Evolutionary conservation across 805 yeast species (phyloP).

Genomic region (Cyberlindnera amylophila): DNA sequence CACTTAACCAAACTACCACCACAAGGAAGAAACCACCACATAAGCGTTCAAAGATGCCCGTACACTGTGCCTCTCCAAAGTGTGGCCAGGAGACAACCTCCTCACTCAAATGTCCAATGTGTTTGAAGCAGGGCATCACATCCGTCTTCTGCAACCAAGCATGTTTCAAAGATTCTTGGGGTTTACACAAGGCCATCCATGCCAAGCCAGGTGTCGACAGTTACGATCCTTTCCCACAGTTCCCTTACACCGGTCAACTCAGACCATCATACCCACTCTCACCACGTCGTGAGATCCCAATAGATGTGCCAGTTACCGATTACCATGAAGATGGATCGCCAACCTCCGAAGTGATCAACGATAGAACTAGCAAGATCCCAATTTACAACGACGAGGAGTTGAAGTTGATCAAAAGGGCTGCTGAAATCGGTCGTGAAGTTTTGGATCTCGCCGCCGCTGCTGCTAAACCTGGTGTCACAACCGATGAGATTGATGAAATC

Average conservation of each 20-base stretch:
- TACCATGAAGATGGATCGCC: constrained; percentile 83
- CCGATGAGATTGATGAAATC: constrained; percentile 84
- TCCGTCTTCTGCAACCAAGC: constrained; percentile 75
- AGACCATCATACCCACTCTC: constrained; percentile 81
- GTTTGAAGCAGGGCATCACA: constrained; percentile 66
- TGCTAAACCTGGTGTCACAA: constrained; percentile 82
- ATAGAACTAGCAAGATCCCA: constrained; percentile 62
- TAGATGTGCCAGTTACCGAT: constrained; percentile 70
- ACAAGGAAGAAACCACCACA: neutral
- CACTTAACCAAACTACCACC: neutral
- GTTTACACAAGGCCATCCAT: constrained; percentile 73
- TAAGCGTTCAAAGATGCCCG: neutral
- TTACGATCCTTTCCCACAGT: constrained; percentile 86
- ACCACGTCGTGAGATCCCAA: constrained; percentile 69
- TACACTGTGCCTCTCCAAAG: constrained; percentile 68
- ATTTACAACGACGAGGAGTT: constrained; percentile 65
- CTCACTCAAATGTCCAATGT: constrained; percentile 82
- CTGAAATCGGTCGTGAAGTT: constrained; percentile 78
- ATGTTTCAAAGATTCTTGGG: constrained; percentile 75
- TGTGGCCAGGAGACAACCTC: constrained; percentile 70
- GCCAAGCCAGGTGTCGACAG: constrained; percentile 52
- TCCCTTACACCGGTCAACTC: constrained; percentile 66
- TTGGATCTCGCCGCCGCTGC: constrained; percentile 84
- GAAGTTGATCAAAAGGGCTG: constrained; percentile 71
- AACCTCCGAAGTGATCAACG: constrained; percentile 66